These are phyloP conservation scores for Reutealis trisperma DNA, from an alignment of 345 rosid species.

Conservation along the genomic window DNA sequence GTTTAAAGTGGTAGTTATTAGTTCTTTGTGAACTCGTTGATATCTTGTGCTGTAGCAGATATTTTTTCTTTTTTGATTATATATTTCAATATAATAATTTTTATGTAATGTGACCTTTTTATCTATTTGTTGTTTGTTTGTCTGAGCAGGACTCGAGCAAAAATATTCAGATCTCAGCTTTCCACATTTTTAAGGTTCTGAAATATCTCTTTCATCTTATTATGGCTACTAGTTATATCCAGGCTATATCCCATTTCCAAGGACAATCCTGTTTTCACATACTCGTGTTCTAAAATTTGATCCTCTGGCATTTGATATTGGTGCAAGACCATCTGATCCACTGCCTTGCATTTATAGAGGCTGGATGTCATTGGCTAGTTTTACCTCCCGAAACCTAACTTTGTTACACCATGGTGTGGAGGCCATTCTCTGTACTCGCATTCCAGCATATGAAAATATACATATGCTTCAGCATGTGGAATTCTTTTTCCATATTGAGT, in stretches of 20 bases:
- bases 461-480: not conserved
- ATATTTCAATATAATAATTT: not conserved
- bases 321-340: not conserved
- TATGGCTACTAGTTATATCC: not conserved
- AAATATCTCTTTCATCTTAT: conserved; percentile 1
- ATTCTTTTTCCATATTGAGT: not conserved
- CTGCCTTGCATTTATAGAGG: not conserved
- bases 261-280: not conserved
- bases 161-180: conserved; percentile 87
- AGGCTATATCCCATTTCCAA: not conserved
- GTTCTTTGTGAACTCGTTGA: not conserved
- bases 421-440: not conserved
- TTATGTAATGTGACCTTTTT: conserved; percentile 3
- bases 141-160: conserved; percentile 85
- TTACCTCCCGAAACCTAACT: not conserved
- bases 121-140: conserved; percentile 12
- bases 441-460: not conserved
- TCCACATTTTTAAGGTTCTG: conserved; percentile 91
- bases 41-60: no score
- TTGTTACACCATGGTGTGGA: not conserved
- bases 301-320: not conserved
- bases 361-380: not conserved
- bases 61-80: not conserved
- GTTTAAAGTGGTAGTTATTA: not conserved
- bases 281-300: not conserved